Base-by-base conservation (phyloP, 139 green algal species). In the Tetradesmus lagerheimii region DNA sequence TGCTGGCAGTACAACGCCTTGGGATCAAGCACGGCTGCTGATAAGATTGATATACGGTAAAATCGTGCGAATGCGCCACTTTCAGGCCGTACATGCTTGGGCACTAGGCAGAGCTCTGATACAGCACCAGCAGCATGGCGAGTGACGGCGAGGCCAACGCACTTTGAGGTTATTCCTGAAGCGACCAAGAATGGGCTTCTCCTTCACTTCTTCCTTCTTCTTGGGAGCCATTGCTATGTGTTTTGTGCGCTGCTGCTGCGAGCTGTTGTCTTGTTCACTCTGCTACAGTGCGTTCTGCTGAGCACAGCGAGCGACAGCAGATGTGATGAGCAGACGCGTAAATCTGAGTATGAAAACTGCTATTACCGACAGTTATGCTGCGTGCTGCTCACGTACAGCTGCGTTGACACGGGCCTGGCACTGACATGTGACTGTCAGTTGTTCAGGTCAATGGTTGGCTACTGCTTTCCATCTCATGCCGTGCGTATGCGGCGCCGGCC, bases 141-240 rank as follows among this genome's bases (percentile, higher is more conserved):
- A n/a, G 43, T 89, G n/a, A 71, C 57, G 57, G 57, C 57, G 57
- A 71, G 57, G 57, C 57, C 57, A 31, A 71, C 67, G 78, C 38
- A 92, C 89, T 83, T 93, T 93, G 39, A 93, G 38, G 89, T 93
- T 93, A 38, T 64, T 85, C 57, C 92, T 98, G 96, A 99, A 99
- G 38, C 98, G 94, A 12, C 98, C 98, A 76, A 99, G 92, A 0
- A 99, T 93, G 0, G 97, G 97, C 85, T 95, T 95, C 88, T 98
- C 96, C 89, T 97, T 96, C 4, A 89, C 87, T 38, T 94, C 94
- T 50, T 94, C 94, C 45, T 98, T 96, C 88, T 96, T 97, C 88
- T 97, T 98, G 1, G 96, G 96, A 1, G 96, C 83, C 96, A 99
- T 99, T 31, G 11, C 57, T 71, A 71, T 23, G 57, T n/a, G 47